Evolutionary conservation across 2,329 filamentous ascomycete genomes (phyloP), one percentile per base, ranked within the genome.

Genomic region (Cladobotryum mycophilum): DNA sequence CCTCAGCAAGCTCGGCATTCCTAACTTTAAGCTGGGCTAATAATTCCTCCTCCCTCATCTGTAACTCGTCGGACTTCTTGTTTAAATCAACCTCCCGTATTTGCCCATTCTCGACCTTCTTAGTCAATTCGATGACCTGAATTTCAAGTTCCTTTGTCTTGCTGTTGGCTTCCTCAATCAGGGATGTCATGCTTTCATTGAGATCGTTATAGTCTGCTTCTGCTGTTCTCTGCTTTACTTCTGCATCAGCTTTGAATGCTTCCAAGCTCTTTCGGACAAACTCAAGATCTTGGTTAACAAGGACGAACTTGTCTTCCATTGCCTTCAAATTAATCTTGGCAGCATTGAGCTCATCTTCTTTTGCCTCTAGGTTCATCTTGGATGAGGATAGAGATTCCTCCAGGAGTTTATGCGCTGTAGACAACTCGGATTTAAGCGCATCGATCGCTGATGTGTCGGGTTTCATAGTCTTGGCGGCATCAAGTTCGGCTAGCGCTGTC

Each of bases 1-100:
- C 79, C 64, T 84, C 81, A 14, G 75, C 78, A 60, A 85, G 70
- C 66, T 85, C 81, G 38, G 81, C 80, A 40, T 84, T 80, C 70
- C 80, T 82, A 47, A 84, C 78, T 69, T 79, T 82, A 56, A 81
- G 68, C 60, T 78, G 77, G 35, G 78, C 76, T 57, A 76, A 71
- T 60, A 77, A 61, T 57, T 79, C 73, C 49, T 73, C 73, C 30
- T 74, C 61, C 65, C 70, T 75, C 66, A 68, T 74, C 57, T 76
- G 71, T 60, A 77, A 62, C 57, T 79, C 73, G 49, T 73, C 73
- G 30, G 74, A 60, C 65, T 70, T 75, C 65, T 69, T 74, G 55
- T 70, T 69, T 49, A 70, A 70, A 52, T 80, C 74, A 54, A 11
- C 38, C 11, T 41, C 38, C 14, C 7, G 1, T 17, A 11, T 41